Evolutionary conservation across 495 filamentous ascomycete genomes (phyloP).

Genomic region (Bacidia gigantensis): DNA sequence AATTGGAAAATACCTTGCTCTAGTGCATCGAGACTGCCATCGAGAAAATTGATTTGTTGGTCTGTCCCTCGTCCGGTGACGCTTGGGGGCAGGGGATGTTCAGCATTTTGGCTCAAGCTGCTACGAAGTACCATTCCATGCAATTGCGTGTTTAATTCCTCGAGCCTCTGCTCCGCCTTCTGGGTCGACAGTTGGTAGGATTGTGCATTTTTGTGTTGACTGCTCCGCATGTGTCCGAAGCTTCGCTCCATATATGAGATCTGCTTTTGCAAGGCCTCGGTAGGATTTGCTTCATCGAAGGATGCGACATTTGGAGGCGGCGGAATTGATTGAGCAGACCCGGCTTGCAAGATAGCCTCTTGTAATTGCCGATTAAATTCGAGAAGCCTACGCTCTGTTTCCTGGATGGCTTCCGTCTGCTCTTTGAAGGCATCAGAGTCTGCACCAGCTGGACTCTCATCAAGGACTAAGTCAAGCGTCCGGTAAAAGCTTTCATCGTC

Average conservation of each 20-base stretch:
- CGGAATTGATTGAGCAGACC: conserved; percentile 28
- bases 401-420: conserved; percentile 32
- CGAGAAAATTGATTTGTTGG: conserved; percentile 41
- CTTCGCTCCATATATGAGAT: conserved; percentile 39
- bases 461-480: conserved; percentile 52
- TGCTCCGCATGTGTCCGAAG: conserved; percentile 26
- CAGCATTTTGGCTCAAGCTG: conserved; percentile 29
- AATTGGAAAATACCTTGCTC: conserved; percentile 23
- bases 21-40: conserved; percentile 26
- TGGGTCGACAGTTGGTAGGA: conserved; percentile 14
- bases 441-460: conserved; percentile 24
- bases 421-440: conserved; percentile 13
- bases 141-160: conserved; percentile 39
- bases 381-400: conserved; percentile 56
- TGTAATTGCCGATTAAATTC: conserved; percentile 56
- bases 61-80: conserved; percentile 31
- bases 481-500: conserved; percentile 66
- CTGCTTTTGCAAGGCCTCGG: conserved; percentile 29
- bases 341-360: conserved; percentile 49
- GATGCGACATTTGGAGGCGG: conserved; percentile 18
- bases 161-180: conserved; percentile 32
- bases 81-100: conserved; percentile 35
- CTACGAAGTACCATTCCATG: conserved; percentile 35
- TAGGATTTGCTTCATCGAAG: conserved; percentile 2
- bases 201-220: conserved; percentile 15